phyloP scores from a whole-genome alignment of 768 basidiomycete genomes.

The Auriculariales sp. region DNA sequence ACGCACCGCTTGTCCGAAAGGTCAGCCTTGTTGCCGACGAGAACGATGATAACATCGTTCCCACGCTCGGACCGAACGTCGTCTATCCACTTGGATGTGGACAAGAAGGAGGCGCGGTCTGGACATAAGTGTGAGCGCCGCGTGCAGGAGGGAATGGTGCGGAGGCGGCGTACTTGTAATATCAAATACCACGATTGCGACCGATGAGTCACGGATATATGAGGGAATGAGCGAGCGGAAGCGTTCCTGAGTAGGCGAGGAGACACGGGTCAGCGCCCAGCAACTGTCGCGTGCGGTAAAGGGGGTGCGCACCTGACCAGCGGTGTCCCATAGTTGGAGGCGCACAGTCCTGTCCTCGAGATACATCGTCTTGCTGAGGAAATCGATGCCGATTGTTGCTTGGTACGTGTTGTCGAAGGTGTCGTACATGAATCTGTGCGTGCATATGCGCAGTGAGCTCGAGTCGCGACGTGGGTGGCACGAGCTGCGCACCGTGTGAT shows the following conservation, averaged over 20 bases:
- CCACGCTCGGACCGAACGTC: slow-evolving; percentile 96
- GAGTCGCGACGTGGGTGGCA: not conserved
- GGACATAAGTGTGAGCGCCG: not conserved
- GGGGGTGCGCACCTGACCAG: slow-evolving; percentile 55
- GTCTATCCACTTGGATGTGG: slow-evolving; percentile 98
- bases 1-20: slow-evolving; percentile 88
- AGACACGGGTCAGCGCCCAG: not conserved
- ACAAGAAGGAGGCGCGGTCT: slow-evolving; percentile 97
- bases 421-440: slow-evolving; percentile 87
- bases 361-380: slow-evolving; percentile 99
- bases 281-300: not conserved
- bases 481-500: slow-evolving; percentile 65
- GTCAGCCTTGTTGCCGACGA: slow-evolving; percentile 99
- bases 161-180: slow-evolving; percentile 69
- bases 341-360: slow-evolving; percentile 95
- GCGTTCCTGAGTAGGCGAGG: slow-evolving; percentile 57
- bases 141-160: slow-evolving; percentile 1
- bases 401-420: slow-evolving; percentile 99
- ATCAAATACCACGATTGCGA: slow-evolving; percentile 97
- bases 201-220: slow-evolving; percentile 97
- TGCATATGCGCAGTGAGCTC: not conserved
- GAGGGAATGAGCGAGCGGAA: slow-evolving; percentile 96
- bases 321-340: slow-evolving; percentile 97
- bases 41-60: slow-evolving; percentile 93
- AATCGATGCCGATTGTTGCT: slow-evolving; percentile 96